phyloP scores from a whole-genome alignment of 768 basidiomycete genomes.

The Boletus pseudo-olivaceus region DNA sequence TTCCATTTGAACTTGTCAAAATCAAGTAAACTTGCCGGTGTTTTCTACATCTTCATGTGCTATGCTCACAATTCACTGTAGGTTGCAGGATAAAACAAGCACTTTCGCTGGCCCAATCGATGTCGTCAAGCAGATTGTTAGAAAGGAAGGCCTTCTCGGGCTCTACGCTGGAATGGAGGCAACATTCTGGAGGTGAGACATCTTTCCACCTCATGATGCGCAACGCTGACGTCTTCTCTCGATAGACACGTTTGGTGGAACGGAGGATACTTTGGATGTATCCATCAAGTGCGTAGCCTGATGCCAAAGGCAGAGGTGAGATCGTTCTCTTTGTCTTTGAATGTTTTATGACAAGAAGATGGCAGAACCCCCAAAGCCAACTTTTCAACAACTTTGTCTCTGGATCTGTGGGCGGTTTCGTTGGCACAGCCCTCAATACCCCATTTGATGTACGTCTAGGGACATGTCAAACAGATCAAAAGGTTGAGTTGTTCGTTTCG shows the following conservation, averaged over 20 bases:
- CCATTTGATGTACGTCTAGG: constrained; percentile 55
- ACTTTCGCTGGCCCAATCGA: constrained; percentile 91
- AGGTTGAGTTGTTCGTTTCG: neutral
- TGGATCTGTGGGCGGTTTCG: constrained; percentile 84
- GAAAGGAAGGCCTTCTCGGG: constrained; percentile 76
- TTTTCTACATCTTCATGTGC: neutral
- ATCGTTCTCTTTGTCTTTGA: neutral
- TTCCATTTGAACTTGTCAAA: constrained; percentile 95
- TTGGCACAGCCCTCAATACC: constrained; percentile 89
- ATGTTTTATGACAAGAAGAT: neutral
- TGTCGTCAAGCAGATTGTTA: constrained; percentile 77
- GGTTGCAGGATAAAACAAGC: constrained; percentile 89
- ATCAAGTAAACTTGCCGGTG: constrained; percentile 54
- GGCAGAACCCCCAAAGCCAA: constrained; percentile 59
- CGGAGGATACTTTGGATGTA: constrained; percentile 93
- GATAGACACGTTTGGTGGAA: constrained; percentile 84
- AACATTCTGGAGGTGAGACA: constrained; percentile 86
- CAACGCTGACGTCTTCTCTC: neutral
- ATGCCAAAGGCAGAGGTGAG: constrained; percentile 84
- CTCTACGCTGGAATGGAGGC: constrained; percentile 95
- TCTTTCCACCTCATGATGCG: neutral
- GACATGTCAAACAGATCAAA: neutral
- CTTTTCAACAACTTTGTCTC: constrained; percentile 92
- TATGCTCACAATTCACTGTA: constrained; percentile 22
- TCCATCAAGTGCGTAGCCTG: constrained; percentile 76